Evolutionary conservation across 2,329 filamentous ascomycete genomes (phyloP).

Genomic region (Byssochlamys sp.): DNA sequence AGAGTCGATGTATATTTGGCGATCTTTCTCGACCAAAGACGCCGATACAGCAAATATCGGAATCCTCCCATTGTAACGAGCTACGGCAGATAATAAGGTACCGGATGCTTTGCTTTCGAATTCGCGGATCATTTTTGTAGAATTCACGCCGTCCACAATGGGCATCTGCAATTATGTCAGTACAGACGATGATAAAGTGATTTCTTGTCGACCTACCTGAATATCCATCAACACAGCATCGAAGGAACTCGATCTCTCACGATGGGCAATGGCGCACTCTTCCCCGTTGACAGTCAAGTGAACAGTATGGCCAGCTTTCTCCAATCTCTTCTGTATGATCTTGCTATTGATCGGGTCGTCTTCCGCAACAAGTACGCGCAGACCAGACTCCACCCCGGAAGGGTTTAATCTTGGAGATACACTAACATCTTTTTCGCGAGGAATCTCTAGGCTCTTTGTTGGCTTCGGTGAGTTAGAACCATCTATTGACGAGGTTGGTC

Average conservation of each 20-base stretch:
- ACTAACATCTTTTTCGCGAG: background rate
- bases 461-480: background rate
- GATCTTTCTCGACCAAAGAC: slow-evolving; percentile 62
- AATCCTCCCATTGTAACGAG: slow-evolving; percentile 53
- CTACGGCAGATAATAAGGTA: slow-evolving; percentile 48
- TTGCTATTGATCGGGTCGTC: slow-evolving; percentile 82
- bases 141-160: slow-evolving; percentile 73
- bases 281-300: slow-evolving; percentile 70
- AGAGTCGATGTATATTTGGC: slow-evolving; percentile 59
- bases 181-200: background rate
- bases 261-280: slow-evolving; percentile 65
- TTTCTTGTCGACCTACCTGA: slow-evolving; percentile 53
- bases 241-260: slow-evolving; percentile 52
- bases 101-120: slow-evolving; percentile 52
- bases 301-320: slow-evolving; percentile 65
- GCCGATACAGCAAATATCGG: slow-evolving; percentile 84
- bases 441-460: background rate
- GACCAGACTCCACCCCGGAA: slow-evolving; percentile 1
- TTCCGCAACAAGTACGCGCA: slow-evolving; percentile 64
- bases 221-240: slow-evolving; percentile 87
- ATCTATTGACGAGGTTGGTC: background rate
- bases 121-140: slow-evolving; percentile 72
- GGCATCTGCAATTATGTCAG: slow-evolving; percentile 59
- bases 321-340: slow-evolving; percentile 68
- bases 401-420: background rate